phyloP scores from a whole-genome alignment of 1,139 yeast genomes.

The Pichia terricola region DNA sequence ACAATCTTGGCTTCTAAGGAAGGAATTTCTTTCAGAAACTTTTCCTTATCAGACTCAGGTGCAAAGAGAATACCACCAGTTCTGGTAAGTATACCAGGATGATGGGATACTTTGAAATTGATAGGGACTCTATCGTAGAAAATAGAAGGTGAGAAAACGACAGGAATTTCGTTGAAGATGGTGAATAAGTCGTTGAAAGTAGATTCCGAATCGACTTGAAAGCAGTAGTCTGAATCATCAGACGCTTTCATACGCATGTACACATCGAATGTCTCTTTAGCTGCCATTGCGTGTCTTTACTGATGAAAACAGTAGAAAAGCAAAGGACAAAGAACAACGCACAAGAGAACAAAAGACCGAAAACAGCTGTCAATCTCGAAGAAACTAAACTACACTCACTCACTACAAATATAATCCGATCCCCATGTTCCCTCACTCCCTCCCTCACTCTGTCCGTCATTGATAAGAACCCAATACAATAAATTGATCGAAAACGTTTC shows the following conservation, averaged over 20 bases:
- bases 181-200: constrained; percentile 49
- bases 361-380: no score
- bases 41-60: constrained; percentile 40
- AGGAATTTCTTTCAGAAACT: constrained; percentile 37
- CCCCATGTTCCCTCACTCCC: no score
- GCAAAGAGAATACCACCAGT: constrained; percentile 69
- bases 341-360: no score
- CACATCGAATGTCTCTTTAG: constrained; percentile 29
- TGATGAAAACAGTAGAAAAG: no score
- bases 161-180: constrained; percentile 59
- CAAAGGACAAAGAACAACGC: no score
- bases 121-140: constrained; percentile 58
- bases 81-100: constrained; percentile 80
- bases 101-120: constrained; percentile 57
- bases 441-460: no score
- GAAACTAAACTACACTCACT: no score
- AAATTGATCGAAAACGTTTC: no score
- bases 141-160: constrained; percentile 69
- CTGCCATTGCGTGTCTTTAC: not conserved
- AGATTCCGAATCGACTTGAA: constrained; percentile 52
- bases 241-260: constrained; percentile 82
- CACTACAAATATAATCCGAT: no score
- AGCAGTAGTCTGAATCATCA: constrained; percentile 80
- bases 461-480: no score
- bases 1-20: constrained; percentile 34